A percentile compares a stretch with the other conserved stretches of the same genome.
Conservation (phyloP, 2,329 filamentous ascomycete species). For the Pseudogymnoascus pannorum region DNA sequence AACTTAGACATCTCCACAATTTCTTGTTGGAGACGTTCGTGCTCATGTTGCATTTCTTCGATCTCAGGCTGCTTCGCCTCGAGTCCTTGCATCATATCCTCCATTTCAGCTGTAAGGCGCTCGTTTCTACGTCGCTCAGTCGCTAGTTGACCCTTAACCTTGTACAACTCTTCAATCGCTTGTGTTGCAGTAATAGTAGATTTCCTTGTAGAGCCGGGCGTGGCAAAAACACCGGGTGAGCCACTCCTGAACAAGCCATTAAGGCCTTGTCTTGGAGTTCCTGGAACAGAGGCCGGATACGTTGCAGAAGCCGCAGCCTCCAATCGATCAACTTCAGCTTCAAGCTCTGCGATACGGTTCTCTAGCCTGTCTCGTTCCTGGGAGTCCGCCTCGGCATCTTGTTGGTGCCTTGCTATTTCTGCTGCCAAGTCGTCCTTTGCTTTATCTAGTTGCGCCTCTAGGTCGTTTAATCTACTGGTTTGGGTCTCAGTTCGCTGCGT, state of each 20-base stretch:
- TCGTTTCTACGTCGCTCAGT: conserved; percentile 67
- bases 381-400: conserved; percentile 49
- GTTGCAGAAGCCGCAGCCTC: conserved; percentile 43
- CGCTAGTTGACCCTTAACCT: conserved; percentile 64
- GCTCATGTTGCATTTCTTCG: conserved; percentile 74
- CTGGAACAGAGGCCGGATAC: conserved; percentile 38
- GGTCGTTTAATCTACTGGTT: conserved; percentile 60
- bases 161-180: conserved; percentile 57
- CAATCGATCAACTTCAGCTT: conserved; percentile 53
- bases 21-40: conserved; percentile 71
- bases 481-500: conserved; percentile 68
- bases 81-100: conserved; percentile 77
- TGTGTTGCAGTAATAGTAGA: conserved; percentile 52
- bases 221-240: conserved; percentile 50
- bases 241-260: conserved; percentile 51
- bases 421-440: conserved; percentile 55
- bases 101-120: conserved; percentile 67
- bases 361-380: conserved; percentile 56
- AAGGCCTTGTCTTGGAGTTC: conserved; percentile 45
- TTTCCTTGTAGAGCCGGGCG: conserved; percentile 51
- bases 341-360: conserved; percentile 55
- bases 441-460: conserved; percentile 55
- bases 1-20: conserved; percentile 79
- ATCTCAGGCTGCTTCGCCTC: conserved; percentile 84
- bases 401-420: conserved; percentile 44